These are phyloP conservation scores for Phragmites australis DNA, from an alignment of 176 grass and related monocot genomes.

Conservation along the genomic window DNA sequence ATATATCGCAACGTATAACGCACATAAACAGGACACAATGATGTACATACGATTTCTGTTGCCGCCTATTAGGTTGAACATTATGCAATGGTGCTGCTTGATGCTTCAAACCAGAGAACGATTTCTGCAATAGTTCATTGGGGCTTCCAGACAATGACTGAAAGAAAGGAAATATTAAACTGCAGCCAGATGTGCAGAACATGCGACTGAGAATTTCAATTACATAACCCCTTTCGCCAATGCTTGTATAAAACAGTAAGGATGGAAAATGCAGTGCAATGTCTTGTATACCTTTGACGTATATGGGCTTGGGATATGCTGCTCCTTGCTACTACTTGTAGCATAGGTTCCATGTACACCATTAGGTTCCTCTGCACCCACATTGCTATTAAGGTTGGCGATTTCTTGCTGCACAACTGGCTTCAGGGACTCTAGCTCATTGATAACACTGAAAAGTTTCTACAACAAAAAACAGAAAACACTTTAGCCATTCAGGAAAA, in stretches of 20 bases:
- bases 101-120: constrained; percentile 30
- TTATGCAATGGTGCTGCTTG: constrained; percentile 3
- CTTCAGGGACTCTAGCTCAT: constrained; percentile 88
- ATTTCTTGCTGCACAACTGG: constrained; percentile 70
- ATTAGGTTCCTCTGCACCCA: constrained; percentile 34
- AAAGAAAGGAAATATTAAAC: constrained; percentile 10
- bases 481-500: constrained; percentile 2
- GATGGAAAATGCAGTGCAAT: constrained; percentile 16
- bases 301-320: constrained; percentile 38
- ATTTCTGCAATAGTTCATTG: constrained; percentile 36
- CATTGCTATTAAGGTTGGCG: constrained; percentile 43
- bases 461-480: constrained; percentile 39
- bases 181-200: background rate
- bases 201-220: background rate
- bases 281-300: constrained; percentile 61
- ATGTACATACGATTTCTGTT: constrained; percentile 57
- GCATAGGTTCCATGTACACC: constrained; percentile 29
- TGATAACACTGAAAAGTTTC: constrained; percentile 81
- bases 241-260: constrained; percentile 2
- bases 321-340: constrained; percentile 32
- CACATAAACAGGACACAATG: background rate
- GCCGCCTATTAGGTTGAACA: constrained; percentile 34
- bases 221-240: constrained; percentile 8
- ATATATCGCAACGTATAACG: background rate
- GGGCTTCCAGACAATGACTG: constrained; percentile 37